Conservation (phyloP, 2,329 filamentous ascomycete species). For the Neonectria punicea region DNA sequence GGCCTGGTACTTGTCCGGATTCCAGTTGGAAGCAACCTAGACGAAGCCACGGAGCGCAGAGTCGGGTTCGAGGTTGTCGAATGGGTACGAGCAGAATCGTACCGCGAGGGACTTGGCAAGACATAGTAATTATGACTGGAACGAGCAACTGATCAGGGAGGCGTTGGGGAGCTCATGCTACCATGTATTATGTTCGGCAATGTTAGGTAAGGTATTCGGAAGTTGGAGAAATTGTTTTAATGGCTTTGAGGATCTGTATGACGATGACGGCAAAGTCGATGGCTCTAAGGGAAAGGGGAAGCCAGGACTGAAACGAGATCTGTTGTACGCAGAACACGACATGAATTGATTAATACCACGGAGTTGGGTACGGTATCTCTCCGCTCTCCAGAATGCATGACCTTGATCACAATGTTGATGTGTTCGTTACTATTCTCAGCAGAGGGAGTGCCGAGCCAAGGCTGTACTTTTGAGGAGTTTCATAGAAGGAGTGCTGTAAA, state of each 20-base stretch:
- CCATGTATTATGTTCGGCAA: neutral
- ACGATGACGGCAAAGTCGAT: neutral
- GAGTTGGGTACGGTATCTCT: neutral
- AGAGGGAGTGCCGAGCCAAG: too few species aligned
- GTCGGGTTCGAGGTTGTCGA: constrained; percentile 90
- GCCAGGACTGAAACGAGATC: neutral
- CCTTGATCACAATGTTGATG: neutral
- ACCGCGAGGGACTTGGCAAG: constrained; percentile 45
- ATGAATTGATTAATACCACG: neutral
- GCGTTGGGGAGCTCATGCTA: constrained; percentile 6
- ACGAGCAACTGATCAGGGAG: constrained; percentile 4
- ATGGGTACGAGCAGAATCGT: constrained; percentile 70
- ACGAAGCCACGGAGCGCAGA: constrained; percentile 77
- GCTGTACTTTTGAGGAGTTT: neutral
- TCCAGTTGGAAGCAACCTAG: constrained; percentile 57
- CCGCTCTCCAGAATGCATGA: neutral
- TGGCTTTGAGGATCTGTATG: neutral
- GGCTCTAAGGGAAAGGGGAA: neutral
- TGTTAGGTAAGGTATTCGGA: neutral
- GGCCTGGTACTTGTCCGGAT: constrained; percentile 66
- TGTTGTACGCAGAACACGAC: neutral
- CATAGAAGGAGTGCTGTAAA: neutral
- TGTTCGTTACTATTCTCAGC: neutral
- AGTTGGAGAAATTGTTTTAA: neutral
- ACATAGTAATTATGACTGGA: constrained; percentile 17